A percentile compares a stretch with the other conserved stretches of the same genome.
These are phyloP conservation scores for Ajuga chamaepitys DNA, from an alignment of 257 asterid genomes.

Conservation along the genomic window DNA sequence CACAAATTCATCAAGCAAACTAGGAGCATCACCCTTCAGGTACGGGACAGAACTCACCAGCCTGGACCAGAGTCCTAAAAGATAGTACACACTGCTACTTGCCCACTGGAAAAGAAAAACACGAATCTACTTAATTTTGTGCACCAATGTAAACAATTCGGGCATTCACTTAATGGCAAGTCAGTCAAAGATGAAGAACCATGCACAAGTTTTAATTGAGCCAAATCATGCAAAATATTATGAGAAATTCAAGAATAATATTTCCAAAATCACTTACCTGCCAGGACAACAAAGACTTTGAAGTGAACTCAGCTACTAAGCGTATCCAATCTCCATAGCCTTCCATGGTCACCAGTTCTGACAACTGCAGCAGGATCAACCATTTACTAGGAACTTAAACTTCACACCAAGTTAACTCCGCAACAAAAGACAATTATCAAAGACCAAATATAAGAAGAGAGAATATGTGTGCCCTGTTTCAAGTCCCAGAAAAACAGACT, in stretches of 20 bases:
- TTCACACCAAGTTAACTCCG: background rate
- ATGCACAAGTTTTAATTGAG: background rate
- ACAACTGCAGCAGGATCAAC: slow-evolving; percentile 50
- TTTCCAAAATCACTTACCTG: slow-evolving; percentile 45
- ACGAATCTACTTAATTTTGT: background rate
- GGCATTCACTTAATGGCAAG: slow-evolving; percentile 10
- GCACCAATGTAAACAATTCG: slow-evolving; percentile 2
- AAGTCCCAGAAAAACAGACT: slow-evolving; percentile 8
- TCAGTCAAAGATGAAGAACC: slow-evolving; percentile 9
- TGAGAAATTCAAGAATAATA: slow-evolving; percentile 2
- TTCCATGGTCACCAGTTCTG: slow-evolving; percentile 94
- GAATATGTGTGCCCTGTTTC: background rate
- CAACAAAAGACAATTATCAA: background rate
- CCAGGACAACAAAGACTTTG: slow-evolving; percentile 92
- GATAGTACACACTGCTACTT: slow-evolving; percentile 95
- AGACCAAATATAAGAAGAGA: background rate
- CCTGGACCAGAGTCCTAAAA: slow-evolving; percentile 97
- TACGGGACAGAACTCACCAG: slow-evolving; percentile 93
- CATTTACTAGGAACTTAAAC: slow-evolving; percentile 13
- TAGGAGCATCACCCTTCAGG: slow-evolving; percentile 92
- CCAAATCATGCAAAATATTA: slow-evolving; percentile 4
- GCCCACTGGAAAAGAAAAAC: slow-evolving; percentile 77
- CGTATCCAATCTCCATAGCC: slow-evolving; percentile 98
- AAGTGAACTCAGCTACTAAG: slow-evolving; percentile 91
- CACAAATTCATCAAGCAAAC: slow-evolving; percentile 95